These are phyloP conservation scores for Cymbidium sinense DNA, from an alignment of 106 monocot genomes.

Conservation along the genomic window DNA sequence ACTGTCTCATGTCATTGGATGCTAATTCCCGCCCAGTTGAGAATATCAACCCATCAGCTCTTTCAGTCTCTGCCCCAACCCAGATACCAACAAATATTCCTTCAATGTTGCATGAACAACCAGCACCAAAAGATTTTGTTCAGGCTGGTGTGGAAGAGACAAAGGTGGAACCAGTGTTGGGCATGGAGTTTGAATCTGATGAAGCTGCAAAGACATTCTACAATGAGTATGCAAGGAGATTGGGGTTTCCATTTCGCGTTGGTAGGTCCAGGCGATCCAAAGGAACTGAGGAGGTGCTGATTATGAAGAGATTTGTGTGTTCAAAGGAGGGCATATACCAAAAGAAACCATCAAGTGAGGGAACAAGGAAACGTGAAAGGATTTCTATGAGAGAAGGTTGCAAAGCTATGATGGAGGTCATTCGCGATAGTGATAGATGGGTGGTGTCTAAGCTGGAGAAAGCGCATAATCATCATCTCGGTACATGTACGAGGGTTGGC, in stretches of 20 bases:
- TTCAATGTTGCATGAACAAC: conserved; percentile 16
- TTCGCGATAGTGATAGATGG: conserved; percentile 78
- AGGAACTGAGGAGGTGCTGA: conserved; percentile 77
- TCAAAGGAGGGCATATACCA: conserved; percentile 89
- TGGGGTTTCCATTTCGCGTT: conserved; percentile 90
- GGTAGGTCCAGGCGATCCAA: conserved; percentile 88
- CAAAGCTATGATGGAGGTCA: conserved; percentile 97
- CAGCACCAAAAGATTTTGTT: conserved; percentile 22
- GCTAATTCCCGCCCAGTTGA: conserved; percentile 28
- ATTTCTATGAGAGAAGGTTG: conserved; percentile 96
- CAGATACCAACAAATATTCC: conserved; percentile 16
- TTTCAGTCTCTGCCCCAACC: conserved; percentile 7
- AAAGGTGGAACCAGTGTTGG: conserved; percentile 56
- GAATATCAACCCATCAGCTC: conserved; percentile 16
- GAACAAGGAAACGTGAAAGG: conserved; percentile 71
- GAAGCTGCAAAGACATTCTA: conserved; percentile 93
- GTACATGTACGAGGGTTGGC: conserved; percentile 82
- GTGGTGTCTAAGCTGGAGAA: conserved; percentile 90
- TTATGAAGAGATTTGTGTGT: conserved; percentile 97
- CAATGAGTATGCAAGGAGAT: conserved; percentile 82
- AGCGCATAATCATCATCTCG: conserved; percentile 83
- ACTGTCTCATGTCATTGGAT: conserved; percentile 87
- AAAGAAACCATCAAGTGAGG: conserved; percentile 62
- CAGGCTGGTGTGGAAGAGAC: conserved; percentile 18
- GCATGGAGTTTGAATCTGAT: conserved; percentile 88